Base-by-base conservation (phyloP, 2,329 filamentous ascomycete species). In the Penicillium fuscoglaucum region DNA sequence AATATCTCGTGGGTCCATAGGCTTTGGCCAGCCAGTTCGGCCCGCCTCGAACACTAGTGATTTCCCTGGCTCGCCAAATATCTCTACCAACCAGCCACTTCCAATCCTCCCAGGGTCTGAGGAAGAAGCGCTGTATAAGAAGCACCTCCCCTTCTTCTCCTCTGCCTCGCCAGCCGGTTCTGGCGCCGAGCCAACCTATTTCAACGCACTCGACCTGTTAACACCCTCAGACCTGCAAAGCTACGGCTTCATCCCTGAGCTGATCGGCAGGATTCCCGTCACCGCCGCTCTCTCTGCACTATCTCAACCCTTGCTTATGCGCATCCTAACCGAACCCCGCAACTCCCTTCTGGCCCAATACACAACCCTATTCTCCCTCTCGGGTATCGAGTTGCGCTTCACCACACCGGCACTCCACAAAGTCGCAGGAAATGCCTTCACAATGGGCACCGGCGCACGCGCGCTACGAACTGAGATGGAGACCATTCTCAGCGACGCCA, bases 181-280 rank as follows among this genome's bases (percentile, higher is more conserved):
- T 12, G 63, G 77, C 59, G 63, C 72, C 59, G 75, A 78, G 50
- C 73, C 84, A 78, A 49, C 73, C 19, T 80, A 80, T 63, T 82
- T 82, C 69, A 85, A 85, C 62, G 78, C 82, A 13, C 80, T 95
- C 1, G 90, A 93, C 64, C 83, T 95, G 24, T 84, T 90, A 28
- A 89, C 86, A 4, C 89, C 91, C 1, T 80, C 84, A 12, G 90
- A 96, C 68, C 79, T 96, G 2, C 91, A 96, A 74, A 84, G 83
- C 44, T 97, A 92, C 69, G 93, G 93, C 15, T 91, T 97, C 71
- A 97, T 97, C 54, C 93, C 93, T 0, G 93, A 97, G 76, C 82
- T 97, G n/a, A 89, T 98, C 53, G 95, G 95, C n/a, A 90, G 95
- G 19, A 87, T 99, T 48, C 93, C 96, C 52, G 91, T 96, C 58